Evolutionary conservation across 768 basidiomycete species (phyloP).

Genomic region (Pleurotus salmoneostramineus): DNA sequence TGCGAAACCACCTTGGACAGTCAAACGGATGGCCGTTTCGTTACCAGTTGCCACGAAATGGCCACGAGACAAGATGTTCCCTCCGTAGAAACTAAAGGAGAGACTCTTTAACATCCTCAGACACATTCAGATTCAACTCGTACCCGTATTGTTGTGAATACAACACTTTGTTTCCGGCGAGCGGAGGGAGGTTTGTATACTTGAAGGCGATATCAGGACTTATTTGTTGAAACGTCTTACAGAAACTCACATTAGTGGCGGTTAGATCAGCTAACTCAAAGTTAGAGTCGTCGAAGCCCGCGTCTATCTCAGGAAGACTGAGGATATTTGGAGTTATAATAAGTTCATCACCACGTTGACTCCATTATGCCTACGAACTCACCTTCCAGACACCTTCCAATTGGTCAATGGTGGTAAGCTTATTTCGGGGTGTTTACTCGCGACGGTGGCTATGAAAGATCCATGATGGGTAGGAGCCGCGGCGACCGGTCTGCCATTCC

Average conservation of each 20-base stretch:
- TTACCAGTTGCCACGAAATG: conserved; percentile 45
- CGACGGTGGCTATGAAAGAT: conserved; percentile 23
- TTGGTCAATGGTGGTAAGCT: conserved; percentile 29
- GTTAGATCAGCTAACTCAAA: conserved; percentile 41
- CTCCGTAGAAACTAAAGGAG: conserved; percentile 44
- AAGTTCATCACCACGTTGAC: background rate
- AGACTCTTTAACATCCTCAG: conserved; percentile 14
- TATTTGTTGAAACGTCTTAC: conserved; percentile 4
- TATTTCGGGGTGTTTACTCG: conserved; percentile 12
- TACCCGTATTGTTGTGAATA: conserved; percentile 54
- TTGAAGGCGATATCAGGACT: conserved; percentile 12
- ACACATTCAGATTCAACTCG: conserved; percentile 8
- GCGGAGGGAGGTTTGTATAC: conserved; percentile 47
- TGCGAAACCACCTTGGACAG: conserved; percentile 46
- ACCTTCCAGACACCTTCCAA: conserved; percentile 51
- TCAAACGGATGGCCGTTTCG: conserved; percentile 41
- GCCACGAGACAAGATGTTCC: conserved; percentile 49
- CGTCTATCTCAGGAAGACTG: conserved; percentile 46
- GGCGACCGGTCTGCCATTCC: conserved; percentile 32
- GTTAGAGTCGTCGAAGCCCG: conserved; percentile 42
- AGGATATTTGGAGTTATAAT: background rate
- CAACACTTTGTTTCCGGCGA: conserved; percentile 38
- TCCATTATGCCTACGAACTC: background rate
- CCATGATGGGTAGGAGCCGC: conserved; percentile 23
- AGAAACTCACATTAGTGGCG: conserved; percentile 34